phyloP scores from a whole-genome alignment of 2,329 filamentous ascomycete genomes.

The Colletotrichum cereale region DNA sequence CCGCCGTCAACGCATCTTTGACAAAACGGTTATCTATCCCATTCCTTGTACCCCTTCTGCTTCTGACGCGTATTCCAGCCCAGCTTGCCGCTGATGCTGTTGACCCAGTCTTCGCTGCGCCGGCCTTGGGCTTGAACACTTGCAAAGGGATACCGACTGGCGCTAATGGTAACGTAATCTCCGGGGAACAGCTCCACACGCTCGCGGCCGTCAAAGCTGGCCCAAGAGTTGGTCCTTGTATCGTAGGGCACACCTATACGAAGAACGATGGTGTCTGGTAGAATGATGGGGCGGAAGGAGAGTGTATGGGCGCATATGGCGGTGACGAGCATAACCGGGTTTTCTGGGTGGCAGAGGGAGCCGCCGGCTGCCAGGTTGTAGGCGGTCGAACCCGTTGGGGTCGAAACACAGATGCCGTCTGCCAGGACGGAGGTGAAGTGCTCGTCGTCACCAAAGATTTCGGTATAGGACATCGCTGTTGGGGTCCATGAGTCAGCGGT shows the following conservation, averaged over 20 bases:
- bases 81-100: constrained; percentile 82
- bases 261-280: constrained; percentile 95
- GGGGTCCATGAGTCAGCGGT: constrained; percentile 1
- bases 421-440: constrained; percentile 95
- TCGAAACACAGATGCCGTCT: constrained; percentile 93
- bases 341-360: constrained; percentile 94
- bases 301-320: constrained; percentile 96
- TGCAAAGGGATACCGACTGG: constrained; percentile 84
- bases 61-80: constrained; percentile 86
- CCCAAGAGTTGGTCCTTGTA: constrained; percentile 90
- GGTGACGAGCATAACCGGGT: constrained; percentile 94
- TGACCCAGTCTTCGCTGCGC: constrained; percentile 83
- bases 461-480: constrained; percentile 87
- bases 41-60: constrained; percentile 73
- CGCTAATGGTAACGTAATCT: constrained; percentile 88
- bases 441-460: constrained; percentile 94
- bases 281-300: constrained; percentile 94
- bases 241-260: constrained; percentile 95
- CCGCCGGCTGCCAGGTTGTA: constrained; percentile 92
- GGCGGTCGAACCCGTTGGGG: constrained; percentile 92
- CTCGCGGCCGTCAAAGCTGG: constrained; percentile 96
- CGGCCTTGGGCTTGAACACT: constrained; percentile 78
- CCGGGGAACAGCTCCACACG: constrained; percentile 82
- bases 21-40: constrained; percentile 51
- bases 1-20: background rate